These are phyloP conservation scores for Exophiala sp. DNA, from an alignment of 2,329 filamentous ascomycete genomes.

Conservation along the genomic window DNA sequence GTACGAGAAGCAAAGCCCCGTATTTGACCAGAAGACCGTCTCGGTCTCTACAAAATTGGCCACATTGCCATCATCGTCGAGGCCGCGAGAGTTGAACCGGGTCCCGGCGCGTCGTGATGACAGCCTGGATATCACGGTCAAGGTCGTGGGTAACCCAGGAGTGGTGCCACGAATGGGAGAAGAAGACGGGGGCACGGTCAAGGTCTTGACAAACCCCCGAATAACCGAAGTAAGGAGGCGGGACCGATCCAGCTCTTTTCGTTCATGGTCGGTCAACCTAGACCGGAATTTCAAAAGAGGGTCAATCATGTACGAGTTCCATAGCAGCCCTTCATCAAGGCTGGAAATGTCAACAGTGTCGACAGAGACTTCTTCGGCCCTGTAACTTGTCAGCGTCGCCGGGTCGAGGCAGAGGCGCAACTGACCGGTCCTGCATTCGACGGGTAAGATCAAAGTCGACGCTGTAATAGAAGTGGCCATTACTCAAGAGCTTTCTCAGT, in stretches of 20 bases:
- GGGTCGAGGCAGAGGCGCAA: constrained; percentile 14
- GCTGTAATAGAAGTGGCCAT: constrained; percentile 96
- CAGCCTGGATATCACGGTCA: constrained; percentile 85
- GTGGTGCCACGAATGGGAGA: constrained; percentile 63
- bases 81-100: constrained; percentile 92
- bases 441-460: constrained; percentile 97
- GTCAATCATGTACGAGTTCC: constrained; percentile 98
- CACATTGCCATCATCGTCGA: constrained; percentile 95
- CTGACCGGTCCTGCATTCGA: constrained; percentile 76
- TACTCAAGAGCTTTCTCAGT: constrained; percentile 82
- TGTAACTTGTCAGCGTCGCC: constrained; percentile 34
- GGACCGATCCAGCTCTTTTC: constrained; percentile 73
- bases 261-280: constrained; percentile 67
- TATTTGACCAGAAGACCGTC: constrained; percentile 80
- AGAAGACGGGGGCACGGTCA: constrained; percentile 68
- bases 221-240: constrained; percentile 89
- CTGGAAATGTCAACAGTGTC: constrained; percentile 79
- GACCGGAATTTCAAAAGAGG: constrained; percentile 85
- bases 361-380: constrained; percentile 61
- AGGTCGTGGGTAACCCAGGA: constrained; percentile 69
- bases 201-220: constrained; percentile 80
- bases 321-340: constrained; percentile 85
- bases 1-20: constrained; percentile 78
- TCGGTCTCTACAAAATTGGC: constrained; percentile 99
- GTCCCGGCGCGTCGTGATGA: constrained; percentile 90